Evolutionary conservation across 208 protist genomes (phyloP).

Genomic region (Crithidia mellificae): DNA sequence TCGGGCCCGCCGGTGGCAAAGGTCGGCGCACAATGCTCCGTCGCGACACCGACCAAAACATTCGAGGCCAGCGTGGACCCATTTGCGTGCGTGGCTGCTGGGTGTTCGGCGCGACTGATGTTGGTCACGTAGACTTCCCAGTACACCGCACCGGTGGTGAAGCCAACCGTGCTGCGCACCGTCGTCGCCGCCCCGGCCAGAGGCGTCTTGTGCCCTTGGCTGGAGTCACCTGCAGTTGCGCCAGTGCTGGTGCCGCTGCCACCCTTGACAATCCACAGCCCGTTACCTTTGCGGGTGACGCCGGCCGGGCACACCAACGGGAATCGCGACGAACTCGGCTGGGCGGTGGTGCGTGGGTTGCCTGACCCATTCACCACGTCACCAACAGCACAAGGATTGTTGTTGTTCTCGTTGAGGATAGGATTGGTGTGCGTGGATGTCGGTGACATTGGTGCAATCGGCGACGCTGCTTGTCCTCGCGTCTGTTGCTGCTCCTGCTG

Average conservation of each 20-base stretch:
- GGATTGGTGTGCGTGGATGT: not conserved
- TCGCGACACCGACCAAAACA: conserved; percentile 66
- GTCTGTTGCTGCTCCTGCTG: not conserved
- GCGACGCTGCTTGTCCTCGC: not conserved
- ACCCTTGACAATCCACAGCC: conserved; percentile 31
- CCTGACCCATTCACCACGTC: no score
- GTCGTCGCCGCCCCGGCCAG: conserved; percentile 39
- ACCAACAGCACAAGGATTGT: no score
- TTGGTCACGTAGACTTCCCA: conserved; percentile 83
- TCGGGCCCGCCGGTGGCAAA: conserved; percentile 3
- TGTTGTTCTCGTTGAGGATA: no score
- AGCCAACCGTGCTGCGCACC: conserved; percentile 69
- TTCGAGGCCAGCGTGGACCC: conserved; percentile 17
- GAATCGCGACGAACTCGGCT: not conserved
- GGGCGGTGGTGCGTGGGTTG: not conserved
- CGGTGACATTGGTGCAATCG: no score
- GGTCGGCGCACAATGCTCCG: conserved; percentile 31
- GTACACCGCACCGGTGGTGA: conserved; percentile 79
- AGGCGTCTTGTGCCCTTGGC: conserved; percentile 8
- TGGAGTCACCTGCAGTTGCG: not conserved
- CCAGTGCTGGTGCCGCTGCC: conserved; percentile 7
- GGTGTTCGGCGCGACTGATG: conserved; percentile 35
- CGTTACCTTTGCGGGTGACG: conserved; percentile 33
- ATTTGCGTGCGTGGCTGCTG: not conserved
- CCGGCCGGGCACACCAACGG: conserved; percentile 17